A percentile compares a stretch with the other conserved stretches of the same genome.
Conservation (phyloP, 2,329 filamentous ascomycete genomes). For the Thielaviopsis euricoi region DNA sequence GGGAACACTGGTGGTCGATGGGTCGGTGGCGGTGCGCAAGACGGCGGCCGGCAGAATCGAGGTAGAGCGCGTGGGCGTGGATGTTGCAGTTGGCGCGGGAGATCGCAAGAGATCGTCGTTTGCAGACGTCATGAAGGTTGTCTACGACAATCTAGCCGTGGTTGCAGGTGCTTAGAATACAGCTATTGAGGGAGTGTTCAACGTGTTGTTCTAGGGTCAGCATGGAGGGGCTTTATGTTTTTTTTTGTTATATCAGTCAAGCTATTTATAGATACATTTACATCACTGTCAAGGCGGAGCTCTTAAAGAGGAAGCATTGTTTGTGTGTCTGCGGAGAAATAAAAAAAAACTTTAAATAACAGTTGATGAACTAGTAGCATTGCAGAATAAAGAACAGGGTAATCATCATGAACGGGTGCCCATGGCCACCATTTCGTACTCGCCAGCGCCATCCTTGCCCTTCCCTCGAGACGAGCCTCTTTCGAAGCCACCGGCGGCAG, state of each 20-base stretch:
- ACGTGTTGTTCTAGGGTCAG: background rate
- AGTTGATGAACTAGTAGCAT: background rate
- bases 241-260: too few relatives aligned
- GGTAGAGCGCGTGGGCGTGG: constrained; percentile 55
- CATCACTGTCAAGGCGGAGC: background rate
- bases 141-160: constrained; percentile 87
- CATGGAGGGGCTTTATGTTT: background rate
- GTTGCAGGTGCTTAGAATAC: constrained; percentile 39
- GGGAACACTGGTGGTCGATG: constrained; percentile 79
- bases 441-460: constrained; percentile 36
- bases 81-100: constrained; percentile 10
- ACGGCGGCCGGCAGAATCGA: constrained; percentile 74
- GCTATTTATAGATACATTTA: too few relatives aligned
- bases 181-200: background rate
- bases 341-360: background rate
- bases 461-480: constrained; percentile 34
- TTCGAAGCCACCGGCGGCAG: constrained; percentile 34
- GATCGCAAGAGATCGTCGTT: constrained; percentile 45
- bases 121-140: constrained; percentile 73
- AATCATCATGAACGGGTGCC: constrained; percentile 16
- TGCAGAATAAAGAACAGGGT: background rate
- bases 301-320: background rate
- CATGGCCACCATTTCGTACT: constrained; percentile 50
- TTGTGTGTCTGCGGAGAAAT: background rate
- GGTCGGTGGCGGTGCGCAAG: constrained; percentile 76